These are phyloP conservation scores for Trichoderma polysporum DNA, from an alignment of 2,329 filamentous ascomycete species.

Conservation along the genomic window DNA sequence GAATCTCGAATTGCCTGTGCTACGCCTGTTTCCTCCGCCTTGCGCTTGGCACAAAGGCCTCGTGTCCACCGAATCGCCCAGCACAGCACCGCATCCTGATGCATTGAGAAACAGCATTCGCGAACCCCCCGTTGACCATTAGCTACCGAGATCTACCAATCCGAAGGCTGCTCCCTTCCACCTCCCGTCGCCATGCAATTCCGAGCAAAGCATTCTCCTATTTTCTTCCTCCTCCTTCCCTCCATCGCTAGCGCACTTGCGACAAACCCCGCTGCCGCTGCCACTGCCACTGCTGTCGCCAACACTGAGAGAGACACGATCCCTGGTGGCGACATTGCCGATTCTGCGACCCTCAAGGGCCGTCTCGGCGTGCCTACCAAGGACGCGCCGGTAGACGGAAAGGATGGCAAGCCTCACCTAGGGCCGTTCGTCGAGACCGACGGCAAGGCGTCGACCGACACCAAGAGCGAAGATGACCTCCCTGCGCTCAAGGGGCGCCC, in stretches of 20 bases:
- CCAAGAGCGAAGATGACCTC: slow-evolving; percentile 38
- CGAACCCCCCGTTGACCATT: neutral
- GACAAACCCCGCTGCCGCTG: slow-evolving; percentile 29
- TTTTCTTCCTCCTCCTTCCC: slow-evolving; percentile 62
- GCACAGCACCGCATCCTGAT: neutral
- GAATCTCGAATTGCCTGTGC: neutral
- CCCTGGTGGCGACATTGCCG: slow-evolving; percentile 29
- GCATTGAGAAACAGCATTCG: slow-evolving; percentile 6
- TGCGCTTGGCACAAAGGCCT: neutral
- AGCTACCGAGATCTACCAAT: neutral
- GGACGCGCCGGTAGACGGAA: slow-evolving; percentile 86
- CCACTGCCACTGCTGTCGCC: slow-evolving; percentile 25
- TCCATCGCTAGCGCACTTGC: slow-evolving; percentile 50
- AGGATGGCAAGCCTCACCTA: slow-evolving; percentile 88
- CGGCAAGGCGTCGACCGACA: slow-evolving; percentile 33
- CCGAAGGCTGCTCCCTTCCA: neutral
- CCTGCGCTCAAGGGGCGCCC: slow-evolving; percentile 52
- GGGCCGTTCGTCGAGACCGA: slow-evolving; percentile 72
- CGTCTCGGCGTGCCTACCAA: slow-evolving; percentile 53
- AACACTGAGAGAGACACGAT: slow-evolving; percentile 27
- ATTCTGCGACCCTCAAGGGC: slow-evolving; percentile 32
- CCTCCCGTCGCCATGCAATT: slow-evolving; percentile 55
- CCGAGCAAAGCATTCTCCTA: slow-evolving; percentile 50
- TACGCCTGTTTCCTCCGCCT: neutral
- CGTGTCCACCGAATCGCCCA: neutral